Base-by-base conservation (phyloP, 257 asterid species). In the Ocimum tenuiflorum region DNA sequence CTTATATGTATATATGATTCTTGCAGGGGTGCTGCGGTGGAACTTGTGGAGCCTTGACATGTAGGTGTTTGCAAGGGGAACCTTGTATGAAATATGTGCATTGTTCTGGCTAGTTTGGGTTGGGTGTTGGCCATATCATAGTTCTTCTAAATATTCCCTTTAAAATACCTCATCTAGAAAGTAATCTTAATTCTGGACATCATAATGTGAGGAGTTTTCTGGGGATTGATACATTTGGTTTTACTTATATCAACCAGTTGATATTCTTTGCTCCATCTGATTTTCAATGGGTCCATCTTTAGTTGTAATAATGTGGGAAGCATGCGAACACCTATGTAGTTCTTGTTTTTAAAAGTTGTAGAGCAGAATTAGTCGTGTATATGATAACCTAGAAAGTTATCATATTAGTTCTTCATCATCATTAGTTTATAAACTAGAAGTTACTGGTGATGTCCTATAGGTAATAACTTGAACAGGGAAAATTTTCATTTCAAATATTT, bases 1-100 rank as follows among this genome's bases (percentile, higher is more conserved):
- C 99, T 92, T 92, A 92, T 87, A 76, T 83, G 85, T 80, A 88
- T 88, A 82, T 83, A 75, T 89, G 94, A 81, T 89, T 92, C 95
- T 89, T 92, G 97, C 99, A 89, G 97, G 97, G 80, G 86, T 75
- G 83, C 90, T 80, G 96, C 88, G 81, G 86, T 80, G 95, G 88
- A 83, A 75, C 83, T 70, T 71, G 80, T 79, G 99, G 96, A 89
- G 88, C 94, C 88, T 87, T 86, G 81, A 86, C 96, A 79, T 86
- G 99, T 89, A 88, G 94, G 97, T 92, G 95, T 86, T 85, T 75
- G 91, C 91, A 86, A 80, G 95, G 95, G 88, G 76, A 58, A 65
- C 83, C 96, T 86, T 92, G 88, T 88, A 73, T 85, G 60, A 75
- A 72, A 67, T 79, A 53, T 71, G 57, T 77, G 73, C 64, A 47